Percentiles rank a stretch among this genome's conserved stretches.
phyloP scores from a whole-genome alignment of 139 green algal species.

The Astrephomene gubernaculifera region DNA sequence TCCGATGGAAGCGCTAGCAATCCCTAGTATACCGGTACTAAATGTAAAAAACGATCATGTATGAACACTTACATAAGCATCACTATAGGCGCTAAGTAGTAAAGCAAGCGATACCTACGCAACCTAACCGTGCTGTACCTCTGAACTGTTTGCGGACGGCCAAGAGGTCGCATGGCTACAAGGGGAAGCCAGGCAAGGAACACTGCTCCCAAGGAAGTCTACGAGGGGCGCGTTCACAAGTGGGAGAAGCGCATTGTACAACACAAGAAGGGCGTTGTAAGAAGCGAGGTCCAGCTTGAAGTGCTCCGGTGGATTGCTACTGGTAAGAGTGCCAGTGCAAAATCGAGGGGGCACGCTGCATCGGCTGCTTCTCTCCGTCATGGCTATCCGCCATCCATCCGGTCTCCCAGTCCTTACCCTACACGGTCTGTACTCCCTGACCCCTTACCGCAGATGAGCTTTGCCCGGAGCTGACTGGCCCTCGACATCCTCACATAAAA shows the following conservation, averaged over 20 bases:
- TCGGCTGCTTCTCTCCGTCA: too few relatives aligned
- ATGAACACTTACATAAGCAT: too few relatives aligned
- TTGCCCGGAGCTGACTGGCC: conserved; percentile 20
- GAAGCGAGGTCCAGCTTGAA: conserved; percentile 39
- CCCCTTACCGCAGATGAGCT: conserved; percentile 7
- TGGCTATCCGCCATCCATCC: too few relatives aligned
- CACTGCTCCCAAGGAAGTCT: not conserved
- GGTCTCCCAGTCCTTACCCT: too few relatives aligned
- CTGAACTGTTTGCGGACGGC: too few relatives aligned
- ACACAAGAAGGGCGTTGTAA: conserved; percentile 27
- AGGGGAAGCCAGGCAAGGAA: not conserved
- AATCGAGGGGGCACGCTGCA: not conserved
- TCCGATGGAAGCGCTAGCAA: too few relatives aligned
- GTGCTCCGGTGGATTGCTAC: conserved; percentile 62
- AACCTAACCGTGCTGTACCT: too few relatives aligned
- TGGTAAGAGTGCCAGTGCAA: conserved; percentile 21
- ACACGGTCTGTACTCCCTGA: not conserved
- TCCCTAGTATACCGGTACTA: too few relatives aligned
- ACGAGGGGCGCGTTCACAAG: conserved; percentile 53
- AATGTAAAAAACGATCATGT: too few relatives aligned
- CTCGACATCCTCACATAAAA: conserved; percentile 15
- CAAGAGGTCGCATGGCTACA: conserved; percentile 2
- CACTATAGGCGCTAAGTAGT: too few relatives aligned
- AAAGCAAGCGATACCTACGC: too few relatives aligned
- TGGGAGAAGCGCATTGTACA: conserved; percentile 48